Base-by-base conservation (phyloP, 306 rosid genomes). In the Vigna mungo region DNA sequence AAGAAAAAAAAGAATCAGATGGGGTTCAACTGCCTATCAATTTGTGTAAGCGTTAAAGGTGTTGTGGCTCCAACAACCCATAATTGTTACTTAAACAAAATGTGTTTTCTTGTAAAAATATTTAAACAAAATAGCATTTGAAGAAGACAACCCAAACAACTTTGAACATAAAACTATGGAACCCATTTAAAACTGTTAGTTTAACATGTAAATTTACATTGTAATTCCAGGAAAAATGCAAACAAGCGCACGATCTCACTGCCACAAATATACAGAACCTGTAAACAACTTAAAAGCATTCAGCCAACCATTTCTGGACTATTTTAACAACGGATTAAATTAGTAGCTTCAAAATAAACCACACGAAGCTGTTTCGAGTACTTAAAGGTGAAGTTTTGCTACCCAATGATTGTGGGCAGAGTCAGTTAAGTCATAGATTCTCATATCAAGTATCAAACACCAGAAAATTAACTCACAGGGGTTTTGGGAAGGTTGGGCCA, bases 401-500 rank as follows among this genome's bases (percentile, higher is more conserved):
- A 60, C 13, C 49, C 12, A 21, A 16, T 14, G 61, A n/a, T 36
- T 5, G 60, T 18, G 68, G 73, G 30, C 46, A 34, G 9, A 6
- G 74, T 51, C 23, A 32, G 25, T 39, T 9, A 32, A 13, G 73
- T 58, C 48, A 39, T 47, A 30, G 52, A 55, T 34, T 18, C 46
- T 39, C 74, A 41, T 21, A 54, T 16, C 1, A 53, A 23, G 20
- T 49, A 23, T 63, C 21, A 46, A 8, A 37, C 13, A 25, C 41
- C 20, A 77, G 69, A 82, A 4, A 51, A 39, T 12, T 7, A 63
- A 77, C 81, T 81, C 69, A 88, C 97, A 66, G 64, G 88, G 80
- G 75, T 84, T 83, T 63, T 80, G 84, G 6, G 86, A 68, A 81
- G 16, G 39, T 63, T 83, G 84, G 54, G 91, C 85, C 94, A 89